phyloP scores from a whole-genome alignment of 306 rosid species.

The Rubus idaeus region DNA sequence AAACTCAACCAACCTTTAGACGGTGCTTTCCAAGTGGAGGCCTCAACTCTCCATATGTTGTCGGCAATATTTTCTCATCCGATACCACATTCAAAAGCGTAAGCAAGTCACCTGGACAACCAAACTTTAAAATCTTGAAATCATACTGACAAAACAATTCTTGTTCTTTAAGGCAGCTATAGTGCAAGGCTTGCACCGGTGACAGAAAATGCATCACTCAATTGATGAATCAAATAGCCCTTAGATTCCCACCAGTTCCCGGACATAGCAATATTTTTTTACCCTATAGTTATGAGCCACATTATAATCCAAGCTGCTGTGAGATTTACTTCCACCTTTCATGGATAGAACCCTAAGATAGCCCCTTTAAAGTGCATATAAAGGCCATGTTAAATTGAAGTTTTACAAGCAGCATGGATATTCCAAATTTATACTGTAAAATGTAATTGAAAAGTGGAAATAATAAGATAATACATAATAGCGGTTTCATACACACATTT shows the following conservation, averaged over 20 bases:
- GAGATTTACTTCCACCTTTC: constrained; percentile 1
- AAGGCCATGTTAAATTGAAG: constrained; percentile 12
- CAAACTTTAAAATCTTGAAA: constrained; percentile 13
- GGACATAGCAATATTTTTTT: not conserved
- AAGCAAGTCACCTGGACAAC: constrained; percentile 77
- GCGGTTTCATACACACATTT: not conserved
- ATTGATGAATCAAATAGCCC: not conserved
- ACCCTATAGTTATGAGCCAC: not conserved
- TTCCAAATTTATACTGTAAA: not conserved
- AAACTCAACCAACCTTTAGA: constrained; percentile 63
- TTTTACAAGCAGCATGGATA: not conserved
- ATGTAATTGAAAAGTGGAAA: not conserved
- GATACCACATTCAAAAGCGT: constrained; percentile 69
- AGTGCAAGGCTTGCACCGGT: not conserved
- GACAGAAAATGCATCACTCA: not conserved
- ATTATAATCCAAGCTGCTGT: not conserved
- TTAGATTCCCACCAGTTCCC: not conserved
- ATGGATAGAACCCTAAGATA: constrained; percentile 4
- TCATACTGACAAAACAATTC: not conserved
- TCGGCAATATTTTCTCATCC: constrained; percentile 75
- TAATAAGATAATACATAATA: not conserved
- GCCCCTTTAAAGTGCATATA: not conserved
- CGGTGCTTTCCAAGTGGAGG: constrained; percentile 99
- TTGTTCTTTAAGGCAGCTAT: not conserved
- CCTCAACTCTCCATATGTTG: constrained; percentile 91